A percentile compares a stretch with the other conserved stretches of the same genome.
These are phyloP conservation scores for Tarenaya hassleriana DNA, from an alignment of 345 rosid genomes.

Conservation along the genomic window DNA sequence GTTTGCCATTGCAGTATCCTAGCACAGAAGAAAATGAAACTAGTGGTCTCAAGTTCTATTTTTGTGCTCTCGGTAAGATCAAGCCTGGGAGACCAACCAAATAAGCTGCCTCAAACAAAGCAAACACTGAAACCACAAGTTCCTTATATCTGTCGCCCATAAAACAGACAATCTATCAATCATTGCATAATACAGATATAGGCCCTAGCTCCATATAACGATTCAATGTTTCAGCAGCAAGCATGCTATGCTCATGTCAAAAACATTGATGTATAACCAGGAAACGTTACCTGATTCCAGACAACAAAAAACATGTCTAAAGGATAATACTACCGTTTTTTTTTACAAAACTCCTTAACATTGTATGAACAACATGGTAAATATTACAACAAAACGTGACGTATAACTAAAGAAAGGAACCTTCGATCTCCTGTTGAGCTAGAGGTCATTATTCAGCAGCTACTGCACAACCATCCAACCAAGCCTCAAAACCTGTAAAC, in stretches of 20 bases:
- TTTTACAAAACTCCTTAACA: background rate
- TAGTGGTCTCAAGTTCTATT: background rate
- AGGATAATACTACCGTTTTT: background rate
- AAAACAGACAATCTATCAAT: too few species aligned
- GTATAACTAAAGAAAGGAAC: conserved; percentile 11
- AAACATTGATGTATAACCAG: background rate
- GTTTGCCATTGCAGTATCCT: background rate
- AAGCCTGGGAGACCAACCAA: background rate
- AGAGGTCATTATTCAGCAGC: conserved; percentile 26
- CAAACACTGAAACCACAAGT: background rate
- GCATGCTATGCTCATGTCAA: background rate
- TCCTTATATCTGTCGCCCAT: conserved; percentile 3
- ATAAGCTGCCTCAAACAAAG: conserved; percentile 7
- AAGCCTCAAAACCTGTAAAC: conserved; percentile 16
- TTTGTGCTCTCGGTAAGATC: too few species aligned
- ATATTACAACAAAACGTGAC: background rate
- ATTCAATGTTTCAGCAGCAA: conserved; percentile 1
- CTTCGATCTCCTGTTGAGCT: conserved; percentile 30
- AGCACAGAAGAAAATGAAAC: background rate
- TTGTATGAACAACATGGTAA: background rate
- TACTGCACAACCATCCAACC: conserved; percentile 15
- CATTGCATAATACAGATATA: too few species aligned
- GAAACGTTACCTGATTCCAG: conserved; percentile 6
- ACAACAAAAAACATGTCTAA: background rate
- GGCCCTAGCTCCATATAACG: conserved; percentile 1